Conservation (phyloP, 495 filamentous ascomycete genomes). For the Aspergillus incahuasiensis region DNA sequence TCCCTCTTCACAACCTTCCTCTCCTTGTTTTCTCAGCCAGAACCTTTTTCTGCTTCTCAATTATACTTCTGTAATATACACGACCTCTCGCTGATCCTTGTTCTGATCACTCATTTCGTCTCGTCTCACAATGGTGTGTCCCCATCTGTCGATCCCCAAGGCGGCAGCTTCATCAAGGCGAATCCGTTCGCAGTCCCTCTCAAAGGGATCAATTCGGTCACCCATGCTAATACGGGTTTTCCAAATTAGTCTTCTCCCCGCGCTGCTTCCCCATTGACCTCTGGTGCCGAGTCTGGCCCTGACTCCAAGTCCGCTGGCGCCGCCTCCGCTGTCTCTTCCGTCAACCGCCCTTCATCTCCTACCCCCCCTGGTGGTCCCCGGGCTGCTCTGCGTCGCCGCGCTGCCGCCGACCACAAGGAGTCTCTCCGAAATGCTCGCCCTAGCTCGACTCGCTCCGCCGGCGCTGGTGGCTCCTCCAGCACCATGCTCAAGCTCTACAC, state of each 20-base stretch:
- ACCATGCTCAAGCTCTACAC: constrained; percentile 99
- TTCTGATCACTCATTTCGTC: constrained; percentile 14
- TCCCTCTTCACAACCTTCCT: constrained; percentile 13
- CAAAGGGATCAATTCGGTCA: neutral
- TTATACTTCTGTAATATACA: constrained; percentile 8
- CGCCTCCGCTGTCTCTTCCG: constrained; percentile 55
- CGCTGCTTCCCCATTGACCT: constrained; percentile 46
- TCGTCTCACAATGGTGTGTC: constrained; percentile 35
- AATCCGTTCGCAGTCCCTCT: neutral
- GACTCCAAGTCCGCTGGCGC: constrained; percentile 64
- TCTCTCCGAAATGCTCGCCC: constrained; percentile 87
- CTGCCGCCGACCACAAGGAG: constrained; percentile 92
- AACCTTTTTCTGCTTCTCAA: constrained; percentile 7
- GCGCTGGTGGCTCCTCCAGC: constrained; percentile 91
- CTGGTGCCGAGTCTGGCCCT: constrained; percentile 45
- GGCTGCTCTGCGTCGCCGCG: constrained; percentile 87
- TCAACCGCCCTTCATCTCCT: constrained; percentile 76
- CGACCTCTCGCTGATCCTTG: constrained; percentile 11
- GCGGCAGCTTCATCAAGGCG: neutral
- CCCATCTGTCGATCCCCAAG: constrained; percentile 5
- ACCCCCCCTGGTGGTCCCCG: constrained; percentile 90
- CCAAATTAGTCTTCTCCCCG: constrained; percentile 46
- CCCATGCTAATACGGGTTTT: constrained; percentile 2
- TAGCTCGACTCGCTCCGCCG: constrained; percentile 84
- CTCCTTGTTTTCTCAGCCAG: constrained; percentile 13